Percentiles rank a stretch among this genome's conserved stretches.
These are phyloP conservation scores for Beauveria australis DNA, from an alignment of 2,329 filamentous ascomycete species.

Conservation along the genomic window DNA sequence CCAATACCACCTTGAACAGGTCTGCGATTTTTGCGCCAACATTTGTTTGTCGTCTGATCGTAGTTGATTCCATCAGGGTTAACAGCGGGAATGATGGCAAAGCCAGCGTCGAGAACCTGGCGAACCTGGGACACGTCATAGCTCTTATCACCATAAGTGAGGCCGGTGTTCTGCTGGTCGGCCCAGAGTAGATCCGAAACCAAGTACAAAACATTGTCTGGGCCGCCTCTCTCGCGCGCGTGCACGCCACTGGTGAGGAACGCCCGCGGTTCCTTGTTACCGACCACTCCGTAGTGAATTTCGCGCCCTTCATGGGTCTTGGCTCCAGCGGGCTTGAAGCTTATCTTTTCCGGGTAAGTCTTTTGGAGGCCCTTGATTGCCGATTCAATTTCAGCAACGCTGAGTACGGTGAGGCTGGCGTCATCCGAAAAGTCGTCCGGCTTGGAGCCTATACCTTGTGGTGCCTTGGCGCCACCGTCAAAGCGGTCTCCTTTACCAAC, in stretches of 20 bases:
- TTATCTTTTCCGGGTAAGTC: neutral
- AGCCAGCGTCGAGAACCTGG: conserved; percentile 40
- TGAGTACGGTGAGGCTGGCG: conserved; percentile 30
- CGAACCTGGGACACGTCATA: conserved; percentile 45
- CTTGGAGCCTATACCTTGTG: conserved; percentile 29
- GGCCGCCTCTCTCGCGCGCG: conserved; percentile 48
- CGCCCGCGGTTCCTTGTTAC: conserved; percentile 36
- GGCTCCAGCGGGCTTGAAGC: conserved; percentile 24
- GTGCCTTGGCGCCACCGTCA: conserved; percentile 28
- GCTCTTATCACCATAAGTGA: conserved; percentile 42
- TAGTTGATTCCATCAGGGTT: conserved; percentile 46
- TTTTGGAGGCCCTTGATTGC: neutral
- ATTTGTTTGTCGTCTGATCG: conserved; percentile 40
- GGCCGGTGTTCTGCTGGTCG: conserved; percentile 36
- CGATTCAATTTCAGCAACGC: conserved; percentile 17
- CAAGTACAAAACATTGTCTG: conserved; percentile 50
- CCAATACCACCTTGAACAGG: conserved; percentile 31
- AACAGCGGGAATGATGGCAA: conserved; percentile 42
- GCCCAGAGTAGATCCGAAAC: conserved; percentile 48
- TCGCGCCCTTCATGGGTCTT: conserved; percentile 34
- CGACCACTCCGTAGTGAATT: conserved; percentile 33
- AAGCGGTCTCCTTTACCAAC: conserved; percentile 36
- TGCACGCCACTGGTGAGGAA: conserved; percentile 48
- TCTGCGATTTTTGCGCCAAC: conserved; percentile 51
- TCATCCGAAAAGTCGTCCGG: conserved; percentile 31